Percentiles rank a stretch among this genome's conserved stretches.
These are phyloP conservation scores for Vinca minor DNA, from an alignment of 257 asterid genomes.

Conservation along the genomic window DNA sequence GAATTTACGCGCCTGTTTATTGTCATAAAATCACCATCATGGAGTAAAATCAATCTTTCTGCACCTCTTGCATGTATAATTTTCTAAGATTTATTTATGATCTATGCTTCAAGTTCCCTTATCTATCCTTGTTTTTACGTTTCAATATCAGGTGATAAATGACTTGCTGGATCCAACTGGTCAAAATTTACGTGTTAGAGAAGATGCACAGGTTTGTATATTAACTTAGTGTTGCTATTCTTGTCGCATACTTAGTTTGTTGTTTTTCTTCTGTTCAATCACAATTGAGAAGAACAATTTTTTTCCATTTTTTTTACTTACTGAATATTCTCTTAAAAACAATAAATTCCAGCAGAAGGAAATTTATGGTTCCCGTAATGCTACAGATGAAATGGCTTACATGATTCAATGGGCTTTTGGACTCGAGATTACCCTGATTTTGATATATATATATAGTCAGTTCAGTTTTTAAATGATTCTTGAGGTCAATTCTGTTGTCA, in stretches of 20 bases:
- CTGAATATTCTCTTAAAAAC: neutral
- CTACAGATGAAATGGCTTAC: no score
- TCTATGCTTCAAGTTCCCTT: neutral
- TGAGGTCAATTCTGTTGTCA: neutral
- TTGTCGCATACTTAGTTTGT: conserved; percentile 9
- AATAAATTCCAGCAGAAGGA: neutral
- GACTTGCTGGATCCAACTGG: conserved; percentile 98
- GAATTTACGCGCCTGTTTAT: neutral
- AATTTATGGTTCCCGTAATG: neutral
- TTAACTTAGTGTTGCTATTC: conserved; percentile 7
- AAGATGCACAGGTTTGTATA: conserved; percentile 79
- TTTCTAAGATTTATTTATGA: conserved; percentile 2
- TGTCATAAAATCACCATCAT: neutral
- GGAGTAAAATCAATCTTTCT: neutral
- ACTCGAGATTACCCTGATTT: neutral
- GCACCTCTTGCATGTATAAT: conserved; percentile 4
- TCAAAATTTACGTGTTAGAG: conserved; percentile 94
- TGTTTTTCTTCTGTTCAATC: neutral
- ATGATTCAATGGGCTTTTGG: no score
- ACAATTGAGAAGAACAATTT: neutral
- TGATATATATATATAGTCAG: neutral
- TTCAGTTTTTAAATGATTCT: neutral
- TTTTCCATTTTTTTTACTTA: neutral
- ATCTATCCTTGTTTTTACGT: neutral
- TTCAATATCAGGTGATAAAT: conserved; percentile 66